Evolutionary conservation across 2,329 filamentous ascomycete genomes (phyloP), one percentile per base, ranked within the genome.

Genomic region (Rachicladosporium sp.): DNA sequence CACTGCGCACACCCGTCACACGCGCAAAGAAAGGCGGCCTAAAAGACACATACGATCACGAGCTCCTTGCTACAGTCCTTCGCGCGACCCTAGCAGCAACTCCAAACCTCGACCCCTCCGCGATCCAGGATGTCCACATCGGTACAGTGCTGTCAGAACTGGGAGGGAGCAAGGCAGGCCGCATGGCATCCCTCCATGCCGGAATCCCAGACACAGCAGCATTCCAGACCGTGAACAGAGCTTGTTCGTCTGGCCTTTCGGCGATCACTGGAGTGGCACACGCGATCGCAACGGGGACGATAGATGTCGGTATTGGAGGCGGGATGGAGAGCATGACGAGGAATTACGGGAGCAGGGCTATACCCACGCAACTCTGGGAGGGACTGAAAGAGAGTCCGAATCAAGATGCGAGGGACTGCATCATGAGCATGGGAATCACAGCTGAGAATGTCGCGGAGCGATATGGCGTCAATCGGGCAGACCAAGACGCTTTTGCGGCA

Each of bases 311-410:
- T 44, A 76, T 95, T 45, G 88, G 79, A 7, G 88, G 83, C 2
- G 88, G 88, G 23, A 94, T 93, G 83, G 88, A 95, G 72, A 89
- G 82, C 65, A 95, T 95, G 88, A 93, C 85, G 47, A 68, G 81
- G 49, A 94, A 94, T 64, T 95, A 95, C 62, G 87, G 80, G 37
- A 76, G 69, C 15, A 69, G 78, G 42, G 88, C 88, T n/a, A 91
- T 95, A 33, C 88, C 88, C 0, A 79, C 78, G 0, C 75, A 86
- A 46, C 63, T 86, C 8, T 94, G 86, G 85, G 78, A 81, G 0
- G 78, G 73, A 38, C 65, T 94, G 44, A 74, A 68, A 50, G 72
- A 80, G 1, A 78, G 72, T 3, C 62, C 65, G 1, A 71, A 73
- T 7, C 71, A 80, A 53, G 79, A 93, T 46, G 82, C 83, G 3